Evolutionary conservation across 345 rosid species (phyloP), one percentile per base, ranked within the genome.

Genomic region (Diplotaxis tenuifolia): DNA sequence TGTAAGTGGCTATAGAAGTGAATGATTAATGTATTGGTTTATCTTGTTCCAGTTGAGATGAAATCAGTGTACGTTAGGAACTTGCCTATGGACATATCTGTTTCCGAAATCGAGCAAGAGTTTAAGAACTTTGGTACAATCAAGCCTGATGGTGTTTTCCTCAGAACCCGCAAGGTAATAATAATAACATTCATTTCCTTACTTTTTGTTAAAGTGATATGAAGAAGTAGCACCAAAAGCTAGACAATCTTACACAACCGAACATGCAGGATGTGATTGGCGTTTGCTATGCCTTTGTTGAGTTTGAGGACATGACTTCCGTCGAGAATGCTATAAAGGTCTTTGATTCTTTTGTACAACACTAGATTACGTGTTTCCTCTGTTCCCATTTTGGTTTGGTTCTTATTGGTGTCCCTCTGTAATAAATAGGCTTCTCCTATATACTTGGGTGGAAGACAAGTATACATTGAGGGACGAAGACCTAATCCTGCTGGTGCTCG

Each of bases 321-420:
- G 99, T 92, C 64, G 96, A 90, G 68, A 92, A 92, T 81, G 97
- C 97, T 71, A 82, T 95, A 69, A 85, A 87, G 97, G 99, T 95
- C 65, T 73, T 4, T 40, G 50, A 36, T 78, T 68, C 45, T 10
- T 45, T 25, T 55, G 6, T 32, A 23, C 31, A n/a, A n/a, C n/a
- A n/a, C n/a, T n/a, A n/a, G n/a, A n/a, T n/a, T n/a, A n/a, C n/a
- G n/a, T n/a, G 8, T 38, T 38, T 38, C 52, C 9, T 62, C 47
- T 54, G 19, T 28, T 67, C 9, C 4, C 11, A 7, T 21, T 55
- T 31, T n/a, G 40, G 18, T 47, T 66, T 61, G 56, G 56, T 74
- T 67, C 71, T 74, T 15, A 47, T 58, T 4, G 0, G n/a, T 56
- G 45, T 55, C 8, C 21, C 21, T 42, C 32, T 66, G 31, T 75